phyloP scores from a whole-genome alignment of 148 eudicot species.

The Selenicereus undatus region DNA sequence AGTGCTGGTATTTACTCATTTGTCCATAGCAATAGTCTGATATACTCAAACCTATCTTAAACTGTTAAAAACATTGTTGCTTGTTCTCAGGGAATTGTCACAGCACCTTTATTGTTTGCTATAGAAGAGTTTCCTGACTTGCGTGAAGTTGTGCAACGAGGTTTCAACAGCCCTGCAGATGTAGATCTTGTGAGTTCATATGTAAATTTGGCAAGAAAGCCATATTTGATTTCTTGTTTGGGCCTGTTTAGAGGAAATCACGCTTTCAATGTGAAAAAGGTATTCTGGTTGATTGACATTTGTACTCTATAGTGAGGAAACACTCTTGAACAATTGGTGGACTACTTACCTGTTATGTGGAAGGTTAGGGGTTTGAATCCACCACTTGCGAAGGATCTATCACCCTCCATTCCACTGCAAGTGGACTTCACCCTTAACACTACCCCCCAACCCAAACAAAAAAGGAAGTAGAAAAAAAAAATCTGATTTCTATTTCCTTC shows the following conservation, averaged over 20 bases:
- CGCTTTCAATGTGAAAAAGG: neutral
- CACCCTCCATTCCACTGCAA: too few relatives aligned
- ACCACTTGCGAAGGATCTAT: too few relatives aligned
- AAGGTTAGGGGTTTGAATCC: too few relatives aligned
- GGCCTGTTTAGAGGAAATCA: too few relatives aligned
- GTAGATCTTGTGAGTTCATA: constrained; percentile 70
- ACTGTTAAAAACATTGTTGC: neutral
- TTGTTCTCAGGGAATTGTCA: constrained; percentile 66
- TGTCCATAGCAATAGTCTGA: neutral
- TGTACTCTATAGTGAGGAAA: too few relatives aligned
- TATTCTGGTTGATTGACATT: too few relatives aligned
- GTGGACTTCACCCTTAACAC: too few relatives aligned
- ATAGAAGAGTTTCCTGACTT: constrained; percentile 91
- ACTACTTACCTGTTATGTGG: too few relatives aligned
- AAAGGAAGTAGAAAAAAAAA: too few relatives aligned
- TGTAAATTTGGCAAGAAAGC: neutral
- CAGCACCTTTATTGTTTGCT: constrained; percentile 88
- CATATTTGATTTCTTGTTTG: neutral
- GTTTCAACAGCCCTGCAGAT: constrained; percentile 61
- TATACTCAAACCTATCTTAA: constrained; percentile 5
- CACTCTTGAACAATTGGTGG: too few relatives aligned
- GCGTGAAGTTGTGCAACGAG: constrained; percentile 60
- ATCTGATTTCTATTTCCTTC: too few relatives aligned
- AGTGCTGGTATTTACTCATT: neutral
- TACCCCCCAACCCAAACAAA: too few relatives aligned